Evolutionary conservation across 2,329 filamentous ascomycete species (phyloP), one percentile per base, ranked within the genome.

Genomic region (Colletotrichum sp.): DNA sequence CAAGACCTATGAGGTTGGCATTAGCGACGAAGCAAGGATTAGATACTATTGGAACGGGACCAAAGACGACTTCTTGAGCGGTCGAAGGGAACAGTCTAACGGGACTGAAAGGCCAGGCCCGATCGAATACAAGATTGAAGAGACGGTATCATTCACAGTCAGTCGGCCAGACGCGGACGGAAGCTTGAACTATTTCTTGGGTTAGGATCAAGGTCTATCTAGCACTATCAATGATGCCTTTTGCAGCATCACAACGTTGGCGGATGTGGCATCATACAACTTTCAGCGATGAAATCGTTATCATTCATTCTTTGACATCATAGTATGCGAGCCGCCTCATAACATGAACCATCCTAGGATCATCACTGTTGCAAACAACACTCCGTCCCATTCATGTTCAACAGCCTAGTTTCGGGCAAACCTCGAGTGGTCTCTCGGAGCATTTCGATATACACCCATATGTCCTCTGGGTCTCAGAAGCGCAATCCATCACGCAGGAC

Each of bases 191-290:
- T 28, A 59, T 28, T 59, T 59, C 21, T 26, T 59, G 24, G 44
- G 1, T 4, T 52, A 52, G 44, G 44, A 12, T 49, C 39, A n/a
- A n/a, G n/a, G n/a, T n/a, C n/a, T n/a, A 49, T 49, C 39, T 49
- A 49, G 39, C 1, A 49, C 1, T 2, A 49, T 7, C 1, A 6
- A n/a, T 49, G 9, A 1, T 52, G n/a, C 12, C n/a, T 4, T 21
- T 2, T 21, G 44, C 2, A 21, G n/a, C 12, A 13, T 52, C 4
- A 24, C n/a, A 8, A 21, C 9, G 0, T 2, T 21, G 0, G n/a
- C n/a, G 10, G 44, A 2, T 21, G n/a, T 52, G 0, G 3, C 1
- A 52, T 4, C n/a, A 21, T 52, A 52, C 44, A 52, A 13, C 9
- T 13, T 21, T 13, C 2, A 6, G 10, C n/a, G n/a, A 52, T 21